Base-by-base conservation (phyloP, 1,284 basidiomycete species). In the Trametes hirsuta region DNA sequence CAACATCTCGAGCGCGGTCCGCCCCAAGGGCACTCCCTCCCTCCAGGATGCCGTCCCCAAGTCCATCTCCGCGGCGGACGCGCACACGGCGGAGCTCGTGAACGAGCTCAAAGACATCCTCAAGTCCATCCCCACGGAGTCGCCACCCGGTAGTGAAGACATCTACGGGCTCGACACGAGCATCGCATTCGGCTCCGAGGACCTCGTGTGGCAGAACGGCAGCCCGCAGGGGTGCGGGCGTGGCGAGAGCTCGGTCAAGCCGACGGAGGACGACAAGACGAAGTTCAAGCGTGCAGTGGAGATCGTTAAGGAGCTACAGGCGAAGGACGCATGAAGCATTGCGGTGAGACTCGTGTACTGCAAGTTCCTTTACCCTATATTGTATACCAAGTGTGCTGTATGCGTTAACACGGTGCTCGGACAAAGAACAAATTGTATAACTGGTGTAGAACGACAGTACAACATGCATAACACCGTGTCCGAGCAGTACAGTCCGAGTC, bases 121-220 rank as follows among this genome's bases (percentile, higher is more conserved):
- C 51, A 84, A 83, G 70, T 63, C 68, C 2, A 67, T 89, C 57
- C 83, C 87, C 40, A 81, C 75, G 1, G 89, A 91, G 70, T 67
- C 72, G 2, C 86, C 85, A 2, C 81, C 82, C 0, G 87, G 86
- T 1, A 83, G 80, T 56, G 72, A 87, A 67, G 90, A 91, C 67
- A 85, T 91, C 57, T 92, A 92, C 66, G 85, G 85, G 0, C 59
- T 84, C 63, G 80, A 91, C 69, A 88, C 80, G 14, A 84, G 85
- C 70, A 90, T 92, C 64, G 75, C 81, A 9, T 89, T 81, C 75
- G 81, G 80, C 9, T 82, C 80, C 55, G 82, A 81, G 0, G 83
- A 84, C 63, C 69, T 89, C 21, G 62, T 76, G 70, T 90, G 88
- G 88, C 68, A 65, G 58, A 90, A 90, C 69, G 82, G 81, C 12